These are phyloP conservation scores for Pisolithus marmoratus DNA, from an alignment of 768 basidiomycete species.

Conservation along the genomic window DNA sequence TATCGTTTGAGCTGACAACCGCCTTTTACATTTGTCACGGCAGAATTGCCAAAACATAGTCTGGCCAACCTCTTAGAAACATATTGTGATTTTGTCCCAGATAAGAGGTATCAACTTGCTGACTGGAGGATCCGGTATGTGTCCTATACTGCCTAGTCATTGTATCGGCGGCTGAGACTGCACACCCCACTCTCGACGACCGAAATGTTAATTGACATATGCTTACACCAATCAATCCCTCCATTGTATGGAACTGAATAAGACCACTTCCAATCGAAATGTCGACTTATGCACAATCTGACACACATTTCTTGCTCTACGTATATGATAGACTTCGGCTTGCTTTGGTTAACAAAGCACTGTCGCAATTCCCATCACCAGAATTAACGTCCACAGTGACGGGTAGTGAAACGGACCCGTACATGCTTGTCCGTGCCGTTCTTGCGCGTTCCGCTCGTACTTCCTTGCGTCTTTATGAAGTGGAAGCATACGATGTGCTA, in stretches of 20 bases:
- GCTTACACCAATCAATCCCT: background rate
- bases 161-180: background rate
- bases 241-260: background rate
- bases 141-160: background rate
- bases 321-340: conserved; percentile 90
- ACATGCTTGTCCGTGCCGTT: conserved; percentile 52
- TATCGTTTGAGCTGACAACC: conserved; percentile 1
- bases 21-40: background rate
- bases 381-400: conserved; percentile 13
- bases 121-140: conserved; percentile 90
- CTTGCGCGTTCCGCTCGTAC: conserved; percentile 74
- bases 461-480: conserved; percentile 62
- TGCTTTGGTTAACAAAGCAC: conserved; percentile 71
- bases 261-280: conserved; percentile 84
- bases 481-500: conserved; percentile 63
- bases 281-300: conserved; percentile 88
- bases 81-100: conserved; percentile 86
- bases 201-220: background rate
- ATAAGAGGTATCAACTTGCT: conserved; percentile 94
- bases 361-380: conserved; percentile 35
- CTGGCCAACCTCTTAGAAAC: conserved; percentile 80
- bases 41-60: conserved; percentile 80
- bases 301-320: conserved; percentile 92
- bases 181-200: background rate
- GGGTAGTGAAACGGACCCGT: conserved; percentile 13